Evolutionary conservation across 495 filamentous ascomycete genomes (phyloP).

Genomic region (Neurospora africana): DNA sequence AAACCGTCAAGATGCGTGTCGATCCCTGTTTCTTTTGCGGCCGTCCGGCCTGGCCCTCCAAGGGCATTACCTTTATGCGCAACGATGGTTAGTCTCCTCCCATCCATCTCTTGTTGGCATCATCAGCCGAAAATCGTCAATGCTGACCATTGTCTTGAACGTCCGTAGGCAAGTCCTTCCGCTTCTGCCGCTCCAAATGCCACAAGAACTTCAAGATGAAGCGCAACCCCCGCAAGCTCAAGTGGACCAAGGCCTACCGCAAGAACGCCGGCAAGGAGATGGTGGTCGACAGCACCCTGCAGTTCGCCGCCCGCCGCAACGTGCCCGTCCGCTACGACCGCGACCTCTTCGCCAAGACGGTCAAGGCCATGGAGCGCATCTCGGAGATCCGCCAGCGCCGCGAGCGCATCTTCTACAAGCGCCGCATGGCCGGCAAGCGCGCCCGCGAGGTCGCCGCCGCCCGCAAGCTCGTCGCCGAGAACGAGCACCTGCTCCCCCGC

Average conservation of each 20-base stretch:
- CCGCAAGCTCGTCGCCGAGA: conserved; percentile 78
- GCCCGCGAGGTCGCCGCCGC: conserved; percentile 66
- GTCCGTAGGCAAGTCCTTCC: conserved; percentile 49
- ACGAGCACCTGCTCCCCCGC: conserved; percentile 74
- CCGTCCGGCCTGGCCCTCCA: conserved; percentile 69
- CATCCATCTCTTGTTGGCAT: not conserved
- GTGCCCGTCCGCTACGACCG: conserved; percentile 92
- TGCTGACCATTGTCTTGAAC: not conserved
- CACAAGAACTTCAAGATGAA: conserved; percentile 99
- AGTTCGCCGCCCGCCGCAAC: conserved; percentile 87
- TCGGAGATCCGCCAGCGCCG: conserved; percentile 72
- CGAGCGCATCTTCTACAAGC: conserved; percentile 86
- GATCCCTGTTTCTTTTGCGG: conserved; percentile 92
- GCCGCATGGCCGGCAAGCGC: conserved; percentile 81
- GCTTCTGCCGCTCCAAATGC: conserved; percentile 79
- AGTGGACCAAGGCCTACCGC: conserved; percentile 80
- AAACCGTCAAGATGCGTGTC: conserved; percentile 35
- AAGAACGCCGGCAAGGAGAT: conserved; percentile 79
- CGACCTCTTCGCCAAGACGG: conserved; percentile 72
- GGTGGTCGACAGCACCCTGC: conserved; percentile 86
- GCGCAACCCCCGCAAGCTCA: conserved; percentile 66
- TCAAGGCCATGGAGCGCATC: conserved; percentile 86
- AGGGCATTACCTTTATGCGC: conserved; percentile 63
- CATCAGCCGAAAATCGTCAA: not conserved
- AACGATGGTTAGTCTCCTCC: conserved; percentile 55